A percentile compares a stretch with the other conserved stretches of the same genome.
phyloP scores from a whole-genome alignment of 129 eudicot species.

The Centella asiatica region DNA sequence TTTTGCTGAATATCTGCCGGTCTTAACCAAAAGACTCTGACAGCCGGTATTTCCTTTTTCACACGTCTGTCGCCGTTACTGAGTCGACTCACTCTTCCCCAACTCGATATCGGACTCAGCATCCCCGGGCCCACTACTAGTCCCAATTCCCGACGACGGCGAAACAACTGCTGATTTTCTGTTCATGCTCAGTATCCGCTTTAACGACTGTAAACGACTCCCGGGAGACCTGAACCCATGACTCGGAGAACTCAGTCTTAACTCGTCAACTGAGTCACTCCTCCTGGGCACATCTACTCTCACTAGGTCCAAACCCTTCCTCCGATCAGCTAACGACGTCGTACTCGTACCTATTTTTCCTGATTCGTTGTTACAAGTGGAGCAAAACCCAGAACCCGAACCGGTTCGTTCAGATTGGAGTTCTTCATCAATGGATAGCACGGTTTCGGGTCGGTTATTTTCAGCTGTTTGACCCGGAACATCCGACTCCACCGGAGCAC shows the following conservation, averaged over 20 bases:
- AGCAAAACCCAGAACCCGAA: constrained; percentile 21
- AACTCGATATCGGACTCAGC: constrained; percentile 1
- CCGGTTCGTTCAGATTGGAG: constrained; percentile 14
- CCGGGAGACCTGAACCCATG: constrained; percentile 27
- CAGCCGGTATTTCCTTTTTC: too few species aligned
- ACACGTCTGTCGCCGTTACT: too few species aligned
- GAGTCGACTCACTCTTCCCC: neutral
- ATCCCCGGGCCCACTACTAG: neutral
- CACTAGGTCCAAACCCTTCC: constrained; percentile 24
- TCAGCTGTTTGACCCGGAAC: constrained; percentile 2
- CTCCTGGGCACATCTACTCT: constrained; percentile 30
- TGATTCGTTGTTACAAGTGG: too few species aligned
- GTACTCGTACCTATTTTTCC: too few species aligned
- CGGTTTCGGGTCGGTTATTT: neutral
- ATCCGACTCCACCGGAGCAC: constrained; percentile 29
- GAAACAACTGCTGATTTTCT: constrained; percentile 15
- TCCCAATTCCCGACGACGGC: neutral
- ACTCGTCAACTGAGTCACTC: constrained; percentile 15
- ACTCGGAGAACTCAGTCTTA: constrained; percentile 23
- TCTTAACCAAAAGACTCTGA: too few species aligned
- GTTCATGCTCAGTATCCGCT: constrained; percentile 37
- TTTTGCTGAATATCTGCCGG: too few species aligned
- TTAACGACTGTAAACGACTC: constrained; percentile 28
- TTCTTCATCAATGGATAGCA: neutral
- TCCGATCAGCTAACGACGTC: constrained; percentile 20